Evolutionary conservation across 768 basidiomycete genomes (phyloP).

Genomic region (Mycena galericulata): DNA sequence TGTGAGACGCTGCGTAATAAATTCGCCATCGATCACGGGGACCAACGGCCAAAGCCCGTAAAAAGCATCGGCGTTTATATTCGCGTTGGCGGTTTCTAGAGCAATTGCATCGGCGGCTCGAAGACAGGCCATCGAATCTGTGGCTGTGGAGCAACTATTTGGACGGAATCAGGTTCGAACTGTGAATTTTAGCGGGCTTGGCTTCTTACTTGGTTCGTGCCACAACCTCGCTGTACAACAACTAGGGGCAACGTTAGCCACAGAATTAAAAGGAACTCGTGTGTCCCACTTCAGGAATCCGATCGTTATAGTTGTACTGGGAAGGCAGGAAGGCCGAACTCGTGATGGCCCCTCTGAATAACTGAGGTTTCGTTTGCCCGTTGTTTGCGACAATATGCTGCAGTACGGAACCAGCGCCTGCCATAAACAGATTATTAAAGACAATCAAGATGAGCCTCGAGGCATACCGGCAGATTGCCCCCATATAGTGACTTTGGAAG

Average conservation of each 20-base stretch:
- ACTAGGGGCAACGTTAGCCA: constrained; percentile 39
- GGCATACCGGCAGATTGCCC: constrained; percentile 34
- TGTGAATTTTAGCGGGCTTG: not conserved
- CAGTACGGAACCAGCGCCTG: constrained; percentile 49
- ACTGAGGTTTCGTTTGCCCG: constrained; percentile 45
- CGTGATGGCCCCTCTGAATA: too few species aligned
- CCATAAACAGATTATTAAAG: not conserved
- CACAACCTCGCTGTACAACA: constrained; percentile 21
- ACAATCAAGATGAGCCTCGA: not conserved
- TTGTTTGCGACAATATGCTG: constrained; percentile 47
- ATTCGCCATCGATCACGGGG: too few species aligned
- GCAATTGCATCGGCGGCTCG: too few species aligned
- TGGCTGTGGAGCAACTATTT: constrained; percentile 37
- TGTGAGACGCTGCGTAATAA: too few species aligned
- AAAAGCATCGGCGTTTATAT: too few species aligned
- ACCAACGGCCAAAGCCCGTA: too few species aligned
- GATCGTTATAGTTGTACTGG: too few species aligned
- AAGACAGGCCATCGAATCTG: constrained; percentile 43
- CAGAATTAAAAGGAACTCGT: constrained; percentile 47
- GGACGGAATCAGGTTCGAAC: not conserved
- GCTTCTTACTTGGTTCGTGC: too few species aligned
- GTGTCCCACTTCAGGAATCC: constrained; percentile 43
- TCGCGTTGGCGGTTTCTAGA: too few species aligned
- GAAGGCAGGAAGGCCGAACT: too few species aligned
- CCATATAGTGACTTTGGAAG: constrained; percentile 39